Base-by-base conservation (phyloP, 768 basidiomycete genomes). In the Russula emetica region DNA sequence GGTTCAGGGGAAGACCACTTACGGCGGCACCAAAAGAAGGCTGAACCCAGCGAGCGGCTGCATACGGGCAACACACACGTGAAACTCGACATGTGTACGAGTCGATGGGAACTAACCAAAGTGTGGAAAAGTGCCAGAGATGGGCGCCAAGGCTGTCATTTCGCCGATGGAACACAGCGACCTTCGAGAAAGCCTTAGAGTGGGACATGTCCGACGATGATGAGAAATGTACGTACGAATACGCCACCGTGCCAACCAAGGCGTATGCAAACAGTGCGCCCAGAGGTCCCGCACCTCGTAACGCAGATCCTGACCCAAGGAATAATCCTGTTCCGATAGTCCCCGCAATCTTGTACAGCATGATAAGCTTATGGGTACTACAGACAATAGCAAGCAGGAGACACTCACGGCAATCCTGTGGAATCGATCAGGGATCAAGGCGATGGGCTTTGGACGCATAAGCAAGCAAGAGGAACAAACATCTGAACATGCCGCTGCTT, bases 401-500 rank as follows among this genome's bases (percentile, higher is more conserved):
- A 24, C 57, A 71, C 82, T 73, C 67, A 87, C 86, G 64, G 86
- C 86, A 74, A 87, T 87, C 83, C 83, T 83, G 50, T 13, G 1
- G 2, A 20, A 56, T 22, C 5, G 11, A 38, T 28, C 42, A 20
- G 7, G 7, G 26, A 36, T 66, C 45, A 63, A 50, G 20, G 9
- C 0, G n/a, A 11, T 38, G 32, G 40, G 24, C 26, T n/a, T 38
- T 11, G 42, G 42, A 7, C 6, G 10, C 6, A 34, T 34, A 36
- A 55, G 30, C 16, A 34, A 52, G 36, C 20, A 34, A 52, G 47
- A n/a, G 55, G 3, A 61, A 74, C 82, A 58, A 70, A 85, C 88
- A 90, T 90, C 72, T 90, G 88, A 16, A 88, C 84, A 82, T 90
- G 88, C 34, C 88, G 83, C 74, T 89, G 87, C 74, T 88, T 84